Percentiles rank a stretch among this genome's conserved stretches.
Conservation (phyloP, 2,329 filamentous ascomycete genomes). For the Herpomyces periplanetae region DNA sequence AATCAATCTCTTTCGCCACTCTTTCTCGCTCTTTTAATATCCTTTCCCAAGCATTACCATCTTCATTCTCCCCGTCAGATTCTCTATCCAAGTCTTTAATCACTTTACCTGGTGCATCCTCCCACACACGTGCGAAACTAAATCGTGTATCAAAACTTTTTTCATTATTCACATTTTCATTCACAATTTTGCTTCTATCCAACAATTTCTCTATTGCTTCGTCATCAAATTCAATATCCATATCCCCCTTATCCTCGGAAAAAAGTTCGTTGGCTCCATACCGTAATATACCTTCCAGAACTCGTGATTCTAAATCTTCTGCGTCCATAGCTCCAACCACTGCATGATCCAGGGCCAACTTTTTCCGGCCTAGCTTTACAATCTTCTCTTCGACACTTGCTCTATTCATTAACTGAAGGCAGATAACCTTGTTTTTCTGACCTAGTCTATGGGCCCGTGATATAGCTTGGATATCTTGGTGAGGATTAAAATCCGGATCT, state of each 20-base stretch:
- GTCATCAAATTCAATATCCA: conserved; percentile 38
- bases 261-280: conserved; percentile 65
- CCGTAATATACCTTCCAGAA: conserved; percentile 52
- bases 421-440: conserved; percentile 75
- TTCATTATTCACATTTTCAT: conserved; percentile 21
- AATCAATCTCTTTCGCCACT: conserved; percentile 29
- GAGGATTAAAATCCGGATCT: conserved; percentile 85
- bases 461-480: conserved; percentile 82
- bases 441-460: conserved; percentile 84
- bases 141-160: conserved; percentile 37
- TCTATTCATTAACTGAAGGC: conserved; percentile 73
- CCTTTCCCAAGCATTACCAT: conserved; percentile 45
- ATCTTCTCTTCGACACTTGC: conserved; percentile 75
- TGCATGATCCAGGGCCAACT: conserved; percentile 78
- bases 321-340: conserved; percentile 68
- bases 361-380: conserved; percentile 71
- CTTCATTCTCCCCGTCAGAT: conserved; percentile 16
- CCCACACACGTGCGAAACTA: conserved; percentile 65
- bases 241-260: conserved; percentile 23
- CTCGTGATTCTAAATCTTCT: conserved; percentile 34
- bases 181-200: conserved; percentile 46
- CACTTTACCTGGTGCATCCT: conserved; percentile 21
- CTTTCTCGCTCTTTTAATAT: conserved; percentile 51
- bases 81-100: conserved; percentile 14
- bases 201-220: conserved; percentile 54